Percentiles rank a stretch among this genome's conserved stretches.
phyloP scores from a whole-genome alignment of 2,329 filamentous ascomycete species.

The Stemphylium lycopersici region DNA sequence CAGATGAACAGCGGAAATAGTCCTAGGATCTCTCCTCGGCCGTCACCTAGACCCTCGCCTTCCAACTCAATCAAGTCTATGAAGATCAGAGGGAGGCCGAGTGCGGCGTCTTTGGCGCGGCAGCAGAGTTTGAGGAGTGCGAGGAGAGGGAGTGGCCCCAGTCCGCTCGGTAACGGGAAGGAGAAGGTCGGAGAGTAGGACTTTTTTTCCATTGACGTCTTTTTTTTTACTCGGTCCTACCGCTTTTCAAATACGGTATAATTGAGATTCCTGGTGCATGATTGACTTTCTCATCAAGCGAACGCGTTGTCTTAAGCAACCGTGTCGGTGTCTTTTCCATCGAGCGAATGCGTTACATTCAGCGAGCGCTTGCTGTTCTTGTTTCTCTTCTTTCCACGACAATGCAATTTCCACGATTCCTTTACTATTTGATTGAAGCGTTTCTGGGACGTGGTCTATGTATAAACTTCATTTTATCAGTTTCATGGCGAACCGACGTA shows the following conservation, averaged over 20 bases:
- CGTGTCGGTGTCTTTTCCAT: too few species aligned
- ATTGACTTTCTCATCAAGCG: too few species aligned
- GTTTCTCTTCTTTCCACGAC: too few species aligned
- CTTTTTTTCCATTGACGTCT: background rate
- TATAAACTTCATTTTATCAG: too few species aligned
- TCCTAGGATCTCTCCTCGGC: conserved; percentile 13
- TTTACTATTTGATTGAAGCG: too few species aligned
- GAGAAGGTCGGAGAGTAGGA: background rate
- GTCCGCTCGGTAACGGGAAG: conserved; percentile 4
- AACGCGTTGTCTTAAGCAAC: too few species aligned
- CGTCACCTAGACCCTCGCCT: conserved; percentile 25
- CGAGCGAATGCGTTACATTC: too few species aligned
- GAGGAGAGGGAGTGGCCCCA: conserved; percentile 1
- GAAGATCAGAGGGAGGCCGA: conserved; percentile 31
- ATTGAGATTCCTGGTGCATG: too few species aligned
- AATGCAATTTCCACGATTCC: too few species aligned
- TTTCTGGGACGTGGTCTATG: too few species aligned
- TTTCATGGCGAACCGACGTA: too few species aligned
- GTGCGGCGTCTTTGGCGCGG: conserved; percentile 18
- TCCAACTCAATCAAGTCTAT: conserved; percentile 31
- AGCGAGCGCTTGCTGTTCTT: too few species aligned
- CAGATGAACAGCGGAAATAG: conserved; percentile 19
- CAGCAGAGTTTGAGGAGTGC: conserved; percentile 7
- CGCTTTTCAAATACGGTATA: background rate
- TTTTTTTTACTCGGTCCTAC: background rate